Conservation (phyloP, 108 stramenopile genomes). For the Hondaea fermentalgiana region DNA sequence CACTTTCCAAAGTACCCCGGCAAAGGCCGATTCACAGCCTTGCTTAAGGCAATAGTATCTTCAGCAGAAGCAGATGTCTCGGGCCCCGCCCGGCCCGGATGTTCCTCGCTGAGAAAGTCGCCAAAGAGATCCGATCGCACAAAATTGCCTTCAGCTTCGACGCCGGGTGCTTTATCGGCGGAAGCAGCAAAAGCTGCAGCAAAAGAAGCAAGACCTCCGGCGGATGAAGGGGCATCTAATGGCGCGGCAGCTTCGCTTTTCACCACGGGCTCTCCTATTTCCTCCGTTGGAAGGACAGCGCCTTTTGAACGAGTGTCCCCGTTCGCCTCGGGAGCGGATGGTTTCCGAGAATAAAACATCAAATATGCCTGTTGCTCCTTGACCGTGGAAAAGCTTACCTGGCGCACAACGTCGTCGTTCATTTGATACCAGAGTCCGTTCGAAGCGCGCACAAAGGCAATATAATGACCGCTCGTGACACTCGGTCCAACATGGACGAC, state of each 20-base stretch:
- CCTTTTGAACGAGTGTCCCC: no score
- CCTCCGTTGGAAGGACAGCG: no score
- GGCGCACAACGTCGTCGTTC: conserved; percentile 36
- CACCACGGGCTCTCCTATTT: no score
- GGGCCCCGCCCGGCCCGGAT: no score
- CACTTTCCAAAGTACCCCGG: background rate
- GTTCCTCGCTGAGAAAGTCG: background rate
- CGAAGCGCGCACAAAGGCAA: conserved; percentile 29
- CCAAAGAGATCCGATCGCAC: background rate
- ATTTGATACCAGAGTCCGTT: conserved; percentile 44
- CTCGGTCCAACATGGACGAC: conserved; percentile 35
- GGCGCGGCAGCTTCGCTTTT: no score
- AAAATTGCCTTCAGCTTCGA: background rate
- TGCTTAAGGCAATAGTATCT: background rate
- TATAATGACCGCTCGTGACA: conserved; percentile 41
- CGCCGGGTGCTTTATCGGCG: background rate
- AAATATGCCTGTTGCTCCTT: conserved; percentile 28
- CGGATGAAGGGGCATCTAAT: background rate
- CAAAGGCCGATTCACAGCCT: background rate
- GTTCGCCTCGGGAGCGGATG: background rate
- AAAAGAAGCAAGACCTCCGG: background rate
- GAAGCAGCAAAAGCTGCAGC: background rate
- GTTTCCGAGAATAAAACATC: conserved; percentile 19
- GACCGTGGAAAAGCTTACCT: conserved; percentile 12
- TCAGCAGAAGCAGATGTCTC: no score